These are phyloP conservation scores for Candida smagusa DNA, from an alignment of 1,139 yeast genomes.

Conservation along the genomic window DNA sequence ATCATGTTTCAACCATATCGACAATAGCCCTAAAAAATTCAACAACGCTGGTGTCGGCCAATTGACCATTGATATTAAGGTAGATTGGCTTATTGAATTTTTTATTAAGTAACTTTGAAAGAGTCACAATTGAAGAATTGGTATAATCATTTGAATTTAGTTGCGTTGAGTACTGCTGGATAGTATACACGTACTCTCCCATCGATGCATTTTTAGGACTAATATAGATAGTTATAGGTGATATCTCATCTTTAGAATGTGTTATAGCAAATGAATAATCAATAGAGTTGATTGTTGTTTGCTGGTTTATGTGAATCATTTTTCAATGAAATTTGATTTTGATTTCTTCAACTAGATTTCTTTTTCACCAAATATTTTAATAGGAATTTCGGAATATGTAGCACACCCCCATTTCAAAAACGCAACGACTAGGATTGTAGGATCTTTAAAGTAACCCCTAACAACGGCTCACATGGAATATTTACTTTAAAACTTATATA, in stretches of 20 bases:
- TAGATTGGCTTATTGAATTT: conserved; percentile 13
- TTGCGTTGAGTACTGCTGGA: conserved; percentile 11
- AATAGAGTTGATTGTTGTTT: conserved; percentile 5
- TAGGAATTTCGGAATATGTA: too few relatives aligned
- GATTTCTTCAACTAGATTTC: neutral
- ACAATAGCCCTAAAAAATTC: conserved; percentile 10
- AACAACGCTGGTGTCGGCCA: conserved; percentile 10
- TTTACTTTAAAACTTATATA: too few relatives aligned
- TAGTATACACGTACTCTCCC: conserved; percentile 21
- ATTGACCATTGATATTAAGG: conserved; percentile 12
- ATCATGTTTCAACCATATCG: neutral
- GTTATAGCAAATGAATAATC: conserved; percentile 17
- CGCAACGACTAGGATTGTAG: too few relatives aligned
- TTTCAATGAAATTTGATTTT: neutral
- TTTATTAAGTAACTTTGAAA: conserved; percentile 11
- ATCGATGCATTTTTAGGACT: conserved; percentile 14
- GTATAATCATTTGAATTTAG: conserved; percentile 7
- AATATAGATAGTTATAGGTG: conserved; percentile 19
- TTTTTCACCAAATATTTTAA: too few relatives aligned
- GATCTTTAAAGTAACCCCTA: too few relatives aligned
- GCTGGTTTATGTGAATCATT: conserved; percentile 9
- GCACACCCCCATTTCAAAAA: too few relatives aligned
- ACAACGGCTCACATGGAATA: too few relatives aligned
- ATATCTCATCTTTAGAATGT: conserved; percentile 5
- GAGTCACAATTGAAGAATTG: conserved; percentile 6